Evolutionary conservation across 106 monocot genomes (phyloP), one percentile per base, ranked within the genome.

Genomic region (Phalaenopsis equestris): DNA sequence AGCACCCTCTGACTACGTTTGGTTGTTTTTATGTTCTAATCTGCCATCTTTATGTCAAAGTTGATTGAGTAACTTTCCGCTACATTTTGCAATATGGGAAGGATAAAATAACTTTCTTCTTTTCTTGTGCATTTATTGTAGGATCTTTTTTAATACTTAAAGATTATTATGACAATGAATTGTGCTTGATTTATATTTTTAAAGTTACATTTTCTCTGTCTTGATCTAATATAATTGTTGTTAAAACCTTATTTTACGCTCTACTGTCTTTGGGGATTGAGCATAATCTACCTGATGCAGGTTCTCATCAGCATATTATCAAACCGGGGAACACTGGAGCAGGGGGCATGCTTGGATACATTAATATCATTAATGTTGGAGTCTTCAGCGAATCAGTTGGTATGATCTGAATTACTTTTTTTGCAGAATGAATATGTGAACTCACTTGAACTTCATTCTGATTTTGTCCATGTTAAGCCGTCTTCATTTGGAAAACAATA

Each of bases 311-410:
- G 90, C 77, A 86, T 99, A 77, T 73, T 99, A 75, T 83, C 91
- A 41, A 87, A 87, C 23, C 75, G 91, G 84, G 93, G 95, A 83
- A 65, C 67, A 77, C 79, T 87, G 78, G 95, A 88, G 85, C 99
- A 91, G 79, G 90, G 86, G 75, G 88, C 88, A 76, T 99, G 99
- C 83, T 89, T 99, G 80, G 99, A 93, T 85, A 88, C 95, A 79
- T 57, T 99, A 56, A 76, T 99, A 85, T 87, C 95, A 55, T 77
- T 99, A 79, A 85, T 99, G 90, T 72, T 95, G 83, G 99, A 99
- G 68, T 95, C 88, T 77, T 79, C 90, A 79, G 75, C 84, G 39
- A 95, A 93, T 75, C 99, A 99, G 84, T 87, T 84, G 87, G 99
- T 99, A 91, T 84, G 73, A 23, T 84, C 12, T 45, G 15, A 55